Evolutionary conservation across 768 basidiomycete species (phyloP).

Genomic region (Suillus variegatus): DNA sequence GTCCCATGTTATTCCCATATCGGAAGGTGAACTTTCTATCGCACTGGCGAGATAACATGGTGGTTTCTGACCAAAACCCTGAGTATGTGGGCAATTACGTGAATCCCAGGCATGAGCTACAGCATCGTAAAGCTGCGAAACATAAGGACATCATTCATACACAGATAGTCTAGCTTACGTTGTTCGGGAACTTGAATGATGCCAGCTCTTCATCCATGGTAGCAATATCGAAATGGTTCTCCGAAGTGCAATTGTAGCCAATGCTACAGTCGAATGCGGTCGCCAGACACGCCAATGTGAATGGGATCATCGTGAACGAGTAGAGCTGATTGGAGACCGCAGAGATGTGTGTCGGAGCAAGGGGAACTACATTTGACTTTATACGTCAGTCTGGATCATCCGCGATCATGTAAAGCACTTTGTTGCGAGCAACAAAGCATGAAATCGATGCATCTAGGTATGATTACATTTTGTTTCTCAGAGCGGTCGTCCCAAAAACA

Average conservation of each 20-base stretch:
- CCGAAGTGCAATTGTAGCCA: constrained; percentile 23
- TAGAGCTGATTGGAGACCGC: too few relatives aligned
- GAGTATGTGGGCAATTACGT: constrained; percentile 14
- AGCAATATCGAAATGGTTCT: constrained; percentile 26
- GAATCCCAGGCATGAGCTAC: constrained; percentile 29
- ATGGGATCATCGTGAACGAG: not conserved
- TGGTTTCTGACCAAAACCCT: constrained; percentile 20
- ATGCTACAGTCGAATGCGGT: constrained; percentile 16
- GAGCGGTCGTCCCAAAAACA: not conserved
- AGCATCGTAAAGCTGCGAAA: constrained; percentile 30
- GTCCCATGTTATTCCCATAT: constrained; percentile 27
- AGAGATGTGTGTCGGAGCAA: not conserved
- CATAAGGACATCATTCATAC: not conserved
- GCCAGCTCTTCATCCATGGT: constrained; percentile 20
- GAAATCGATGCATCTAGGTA: not conserved
- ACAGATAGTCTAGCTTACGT: constrained; percentile 12
- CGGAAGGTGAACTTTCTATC: constrained; percentile 18
- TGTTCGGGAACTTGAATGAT: constrained; percentile 14
- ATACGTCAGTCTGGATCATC: not conserved
- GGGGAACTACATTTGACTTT: not conserved
- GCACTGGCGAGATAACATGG: constrained; percentile 17
- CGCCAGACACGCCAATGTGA: not conserved
- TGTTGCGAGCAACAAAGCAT: not conserved
- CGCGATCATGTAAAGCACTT: not conserved
- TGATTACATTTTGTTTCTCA: not conserved